phyloP scores from a whole-genome alignment of 495 filamentous ascomycete genomes.

The Aspergillus biplanus region DNA sequence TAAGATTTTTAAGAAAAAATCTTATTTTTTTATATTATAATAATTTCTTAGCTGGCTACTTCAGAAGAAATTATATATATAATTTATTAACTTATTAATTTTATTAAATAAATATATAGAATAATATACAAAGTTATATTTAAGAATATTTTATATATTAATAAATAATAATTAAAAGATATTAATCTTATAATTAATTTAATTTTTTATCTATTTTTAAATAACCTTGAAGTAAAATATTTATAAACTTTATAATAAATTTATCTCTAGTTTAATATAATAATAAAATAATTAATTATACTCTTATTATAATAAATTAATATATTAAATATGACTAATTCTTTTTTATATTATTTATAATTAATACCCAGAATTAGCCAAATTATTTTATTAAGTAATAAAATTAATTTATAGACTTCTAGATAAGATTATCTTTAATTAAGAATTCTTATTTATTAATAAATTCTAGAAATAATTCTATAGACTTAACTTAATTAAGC shows the following conservation, averaged over 20 bases:
- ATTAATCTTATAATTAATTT: not conserved
- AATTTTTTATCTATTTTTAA: not conserved
- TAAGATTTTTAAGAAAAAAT: not conserved
- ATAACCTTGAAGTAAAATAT: not conserved
- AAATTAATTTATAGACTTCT: not conserved
- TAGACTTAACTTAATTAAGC: too few relatives aligned
- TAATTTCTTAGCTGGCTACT: not conserved
- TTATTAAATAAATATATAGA: not conserved
- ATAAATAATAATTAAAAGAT: too few relatives aligned
- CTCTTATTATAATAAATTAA: not conserved
- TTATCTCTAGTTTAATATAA: not conserved
- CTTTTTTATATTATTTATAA: not conserved
- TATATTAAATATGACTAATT: not conserved
- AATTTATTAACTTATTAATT: not conserved
- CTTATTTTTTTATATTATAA: not conserved
- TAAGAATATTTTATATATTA: not conserved
- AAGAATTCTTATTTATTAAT: not conserved
- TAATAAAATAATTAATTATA: not conserved
- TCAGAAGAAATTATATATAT: too few relatives aligned
- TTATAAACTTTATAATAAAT: not conserved
- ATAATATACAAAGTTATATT: not conserved
- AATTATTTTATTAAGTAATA: not conserved
- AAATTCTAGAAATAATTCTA: not conserved
- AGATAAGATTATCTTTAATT: not conserved
- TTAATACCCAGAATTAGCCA: not conserved